phyloP scores from a whole-genome alignment of 495 filamentous ascomycete species.

The Chaetomium tenue region DNA sequence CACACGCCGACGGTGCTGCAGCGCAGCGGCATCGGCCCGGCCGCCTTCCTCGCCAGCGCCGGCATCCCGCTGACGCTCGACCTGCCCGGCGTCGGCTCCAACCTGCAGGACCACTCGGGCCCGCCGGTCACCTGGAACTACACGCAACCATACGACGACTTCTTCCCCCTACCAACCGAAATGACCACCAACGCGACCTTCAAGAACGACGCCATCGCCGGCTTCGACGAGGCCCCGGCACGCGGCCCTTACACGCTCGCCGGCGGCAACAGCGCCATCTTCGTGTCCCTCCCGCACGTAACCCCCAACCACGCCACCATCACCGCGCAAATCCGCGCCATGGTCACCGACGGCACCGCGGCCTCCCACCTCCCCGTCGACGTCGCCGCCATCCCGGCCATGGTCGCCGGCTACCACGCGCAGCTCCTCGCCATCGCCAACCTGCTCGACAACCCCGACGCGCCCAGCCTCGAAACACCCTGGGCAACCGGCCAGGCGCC shows the following conservation, averaged over 20 bases:
- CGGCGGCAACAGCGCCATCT: slow-evolving; percentile 31
- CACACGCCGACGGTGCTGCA: slow-evolving; percentile 30
- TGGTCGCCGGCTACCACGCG: slow-evolving; percentile 28
- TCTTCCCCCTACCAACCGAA: slow-evolving; percentile 17
- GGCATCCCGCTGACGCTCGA: slow-evolving; percentile 23
- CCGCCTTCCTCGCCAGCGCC: slow-evolving; percentile 15
- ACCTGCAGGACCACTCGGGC: slow-evolving; percentile 32
- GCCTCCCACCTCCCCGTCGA: slow-evolving; percentile 24
- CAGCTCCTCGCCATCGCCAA: slow-evolving; percentile 28
- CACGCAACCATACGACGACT: slow-evolving; percentile 20
- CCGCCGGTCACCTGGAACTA: slow-evolving; percentile 26
- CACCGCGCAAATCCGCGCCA: slow-evolving; percentile 19
- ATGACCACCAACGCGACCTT: slow-evolving; percentile 28
- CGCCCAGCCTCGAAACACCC: slow-evolving; percentile 32
- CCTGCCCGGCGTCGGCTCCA: slow-evolving; percentile 28
- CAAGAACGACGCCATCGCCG: slow-evolving; percentile 26
- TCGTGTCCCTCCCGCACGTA: slow-evolving; percentile 28
- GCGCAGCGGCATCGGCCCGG: slow-evolving; percentile 29
- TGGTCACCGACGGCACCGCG: slow-evolving; percentile 9
- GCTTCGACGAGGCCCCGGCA: slow-evolving; percentile 25
- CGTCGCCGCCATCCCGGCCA: slow-evolving; percentile 8
- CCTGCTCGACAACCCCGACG: slow-evolving; percentile 20
- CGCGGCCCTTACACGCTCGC: slow-evolving; percentile 32
- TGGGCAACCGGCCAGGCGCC: slow-evolving; percentile 24
- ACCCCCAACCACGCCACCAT: slow-evolving; percentile 8